These are phyloP conservation scores for Thraustochytrium sp. DNA, from an alignment of 352 stramenopile species.

Conservation along the genomic window DNA sequence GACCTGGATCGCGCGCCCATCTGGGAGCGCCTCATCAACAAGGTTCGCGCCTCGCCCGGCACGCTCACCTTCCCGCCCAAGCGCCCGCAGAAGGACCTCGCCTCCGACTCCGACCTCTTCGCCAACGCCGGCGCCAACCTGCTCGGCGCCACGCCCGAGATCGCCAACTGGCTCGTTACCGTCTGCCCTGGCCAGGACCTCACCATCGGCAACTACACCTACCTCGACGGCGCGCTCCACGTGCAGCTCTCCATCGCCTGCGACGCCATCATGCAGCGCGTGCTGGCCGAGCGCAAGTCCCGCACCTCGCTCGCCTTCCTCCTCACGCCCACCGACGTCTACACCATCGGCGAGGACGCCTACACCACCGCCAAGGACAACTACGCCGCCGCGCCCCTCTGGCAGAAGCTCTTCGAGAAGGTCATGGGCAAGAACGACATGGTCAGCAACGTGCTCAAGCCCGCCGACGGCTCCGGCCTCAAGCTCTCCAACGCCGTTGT, in stretches of 20 bases:
- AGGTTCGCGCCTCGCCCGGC: slow-evolving; percentile 61
- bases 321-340: slow-evolving; percentile 75
- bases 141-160: slow-evolving; percentile 70
- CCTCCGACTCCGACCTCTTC: slow-evolving; percentile 41
- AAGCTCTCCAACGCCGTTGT: slow-evolving; percentile 67
- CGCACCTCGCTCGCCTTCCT: slow-evolving; percentile 70
- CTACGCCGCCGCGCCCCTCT: slow-evolving; percentile 53
- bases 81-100: slow-evolving; percentile 56
- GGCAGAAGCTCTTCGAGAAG: slow-evolving; percentile 54
- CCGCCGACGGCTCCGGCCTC: slow-evolving; percentile 50
- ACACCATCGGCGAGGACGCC: slow-evolving; percentile 68
- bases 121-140: slow-evolving; percentile 69
- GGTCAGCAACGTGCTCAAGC: slow-evolving; percentile 57
- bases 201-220: slow-evolving; percentile 73
- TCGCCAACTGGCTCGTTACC: slow-evolving; percentile 70
- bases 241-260: slow-evolving; percentile 75
- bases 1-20: slow-evolving; percentile 68
- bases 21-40: slow-evolving; percentile 67
- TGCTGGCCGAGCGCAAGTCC: slow-evolving; percentile 60
- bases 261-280: slow-evolving; percentile 62
- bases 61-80: slow-evolving; percentile 68
- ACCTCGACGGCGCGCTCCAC: slow-evolving; percentile 74
- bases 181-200: slow-evolving; percentile 62
- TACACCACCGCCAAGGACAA: slow-evolving; percentile 58
- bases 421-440: slow-evolving; percentile 58